These are phyloP conservation scores for Saccharomycopsis synnaedendra DNA, from an alignment of 805 yeast species.

Conservation along the genomic window DNA sequence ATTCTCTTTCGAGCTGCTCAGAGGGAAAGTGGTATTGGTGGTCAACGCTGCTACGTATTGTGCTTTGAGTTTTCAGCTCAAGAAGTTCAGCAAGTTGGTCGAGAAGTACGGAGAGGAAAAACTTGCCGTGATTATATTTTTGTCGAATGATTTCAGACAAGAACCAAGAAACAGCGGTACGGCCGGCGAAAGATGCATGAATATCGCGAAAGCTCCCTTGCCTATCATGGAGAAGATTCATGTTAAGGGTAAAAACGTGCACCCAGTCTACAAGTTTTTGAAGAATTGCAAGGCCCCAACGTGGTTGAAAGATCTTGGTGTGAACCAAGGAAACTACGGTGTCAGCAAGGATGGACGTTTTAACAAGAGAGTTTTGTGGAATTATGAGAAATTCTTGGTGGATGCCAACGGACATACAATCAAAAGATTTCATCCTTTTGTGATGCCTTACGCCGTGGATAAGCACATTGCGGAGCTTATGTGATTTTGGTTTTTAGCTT, in stretches of 20 bases:
- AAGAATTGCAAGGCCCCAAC: conserved; percentile 31
- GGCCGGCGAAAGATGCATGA: conserved; percentile 46
- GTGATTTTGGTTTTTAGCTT: neutral
- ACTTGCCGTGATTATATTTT: conserved; percentile 65
- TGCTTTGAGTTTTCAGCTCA: conserved; percentile 68
- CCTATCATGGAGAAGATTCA: conserved; percentile 78
- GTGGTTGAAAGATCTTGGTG: neutral
- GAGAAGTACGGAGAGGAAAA: conserved; percentile 54
- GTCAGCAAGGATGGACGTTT: conserved; percentile 41
- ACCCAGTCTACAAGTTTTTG: conserved; percentile 71
- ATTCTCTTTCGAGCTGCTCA: conserved; percentile 44
- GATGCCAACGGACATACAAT: conserved; percentile 44
- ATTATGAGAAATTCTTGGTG: conserved; percentile 45
- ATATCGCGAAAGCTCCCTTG: conserved; percentile 74
- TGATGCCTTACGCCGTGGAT: neutral
- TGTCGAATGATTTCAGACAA: conserved; percentile 80
- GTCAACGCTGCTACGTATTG: conserved; percentile 86
- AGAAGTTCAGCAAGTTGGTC: conserved; percentile 58
- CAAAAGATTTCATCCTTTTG: conserved; percentile 16
- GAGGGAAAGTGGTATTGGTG: conserved; percentile 70
- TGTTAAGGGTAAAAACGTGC: conserved; percentile 74
- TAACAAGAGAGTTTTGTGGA: conserved; percentile 70
- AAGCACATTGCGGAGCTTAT: neutral
- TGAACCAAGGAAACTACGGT: conserved; percentile 22
- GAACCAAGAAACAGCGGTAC: conserved; percentile 61